Conservation (phyloP, 768 basidiomycete genomes). For the Daedalea quercina region DNA sequence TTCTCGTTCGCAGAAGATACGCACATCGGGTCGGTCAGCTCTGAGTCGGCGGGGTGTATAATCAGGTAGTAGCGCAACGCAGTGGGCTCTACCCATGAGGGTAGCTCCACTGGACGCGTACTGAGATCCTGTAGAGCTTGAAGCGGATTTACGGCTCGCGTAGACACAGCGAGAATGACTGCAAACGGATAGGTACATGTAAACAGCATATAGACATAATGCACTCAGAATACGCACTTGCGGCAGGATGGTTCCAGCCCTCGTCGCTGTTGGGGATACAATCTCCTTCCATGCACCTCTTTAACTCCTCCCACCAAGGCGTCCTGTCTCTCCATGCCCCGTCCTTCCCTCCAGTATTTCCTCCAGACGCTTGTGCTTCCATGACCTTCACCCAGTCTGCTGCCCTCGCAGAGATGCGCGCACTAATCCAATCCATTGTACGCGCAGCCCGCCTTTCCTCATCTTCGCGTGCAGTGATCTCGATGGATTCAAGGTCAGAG, state of each 20-base stretch:
- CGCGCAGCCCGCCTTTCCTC: slow-evolving; percentile 74
- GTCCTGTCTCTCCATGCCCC: slow-evolving; percentile 32
- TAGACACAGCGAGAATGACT: slow-evolving; percentile 83
- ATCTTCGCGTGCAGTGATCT: slow-evolving; percentile 68
- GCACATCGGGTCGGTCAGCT: slow-evolving; percentile 74
- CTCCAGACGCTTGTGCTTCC: slow-evolving; percentile 37
- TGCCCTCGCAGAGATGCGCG: slow-evolving; percentile 57
- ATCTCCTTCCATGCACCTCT: slow-evolving; percentile 72
- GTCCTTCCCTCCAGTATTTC: slow-evolving; percentile 23
- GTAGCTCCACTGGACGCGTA: slow-evolving; percentile 58
- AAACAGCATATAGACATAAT: not conserved
- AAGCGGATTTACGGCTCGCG: slow-evolving; percentile 73
- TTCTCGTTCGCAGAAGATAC: slow-evolving; percentile 21
- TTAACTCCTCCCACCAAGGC: slow-evolving; percentile 88
- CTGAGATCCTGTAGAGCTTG: slow-evolving; percentile 76
- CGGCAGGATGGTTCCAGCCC: slow-evolving; percentile 84
- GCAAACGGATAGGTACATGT: not conserved
- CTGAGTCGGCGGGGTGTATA: slow-evolving; percentile 63
- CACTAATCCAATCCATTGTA: slow-evolving; percentile 82
- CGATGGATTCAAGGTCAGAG: slow-evolving; percentile 67
- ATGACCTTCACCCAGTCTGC: slow-evolving; percentile 67
- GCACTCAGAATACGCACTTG: slow-evolving; percentile 41
- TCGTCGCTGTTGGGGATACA: slow-evolving; percentile 63
- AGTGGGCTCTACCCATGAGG: slow-evolving; percentile 74
- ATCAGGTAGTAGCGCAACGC: slow-evolving; percentile 71